These are phyloP conservation scores for Ogataea pignaliae DNA, from an alignment of 805 yeast genomes.

Conservation along the genomic window DNA sequence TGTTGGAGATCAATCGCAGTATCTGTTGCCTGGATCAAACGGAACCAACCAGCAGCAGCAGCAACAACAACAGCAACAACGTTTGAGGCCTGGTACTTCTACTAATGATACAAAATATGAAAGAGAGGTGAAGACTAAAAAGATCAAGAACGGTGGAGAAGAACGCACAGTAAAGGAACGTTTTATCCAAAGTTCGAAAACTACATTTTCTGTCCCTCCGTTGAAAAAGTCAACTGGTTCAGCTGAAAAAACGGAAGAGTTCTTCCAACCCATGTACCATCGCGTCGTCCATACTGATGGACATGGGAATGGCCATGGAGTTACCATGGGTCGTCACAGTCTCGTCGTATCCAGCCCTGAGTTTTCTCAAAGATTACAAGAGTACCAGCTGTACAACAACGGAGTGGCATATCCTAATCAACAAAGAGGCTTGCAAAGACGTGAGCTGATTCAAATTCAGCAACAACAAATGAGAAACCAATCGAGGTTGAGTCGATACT, in stretches of 20 bases:
- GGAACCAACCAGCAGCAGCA: too few species aligned
- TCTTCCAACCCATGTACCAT: too few species aligned
- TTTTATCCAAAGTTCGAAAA: neutral
- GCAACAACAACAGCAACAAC: too few species aligned
- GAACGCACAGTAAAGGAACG: neutral
- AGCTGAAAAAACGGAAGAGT: too few species aligned
- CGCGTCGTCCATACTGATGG: neutral
- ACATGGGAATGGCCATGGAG: neutral
- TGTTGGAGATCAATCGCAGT: neutral
- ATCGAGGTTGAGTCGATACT: neutral
- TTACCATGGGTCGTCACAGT: neutral
- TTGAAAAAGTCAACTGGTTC: too few species aligned
- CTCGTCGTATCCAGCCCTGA: neutral
- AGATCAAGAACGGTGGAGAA: neutral
- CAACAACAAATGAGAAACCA: neutral
- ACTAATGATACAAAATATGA: neutral
- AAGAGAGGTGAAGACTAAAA: neutral
- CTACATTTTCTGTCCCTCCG: neutral
- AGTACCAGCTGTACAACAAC: neutral
- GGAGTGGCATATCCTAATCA: neutral
- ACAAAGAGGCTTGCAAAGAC: neutral
- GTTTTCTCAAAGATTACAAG: neutral
- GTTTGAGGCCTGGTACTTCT: too few species aligned
- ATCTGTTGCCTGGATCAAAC: neutral
- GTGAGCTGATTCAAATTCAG: neutral